These are phyloP conservation scores for Cryptomeria japonica DNA, from an alignment of 75 land plant species.

Conservation along the genomic window DNA sequence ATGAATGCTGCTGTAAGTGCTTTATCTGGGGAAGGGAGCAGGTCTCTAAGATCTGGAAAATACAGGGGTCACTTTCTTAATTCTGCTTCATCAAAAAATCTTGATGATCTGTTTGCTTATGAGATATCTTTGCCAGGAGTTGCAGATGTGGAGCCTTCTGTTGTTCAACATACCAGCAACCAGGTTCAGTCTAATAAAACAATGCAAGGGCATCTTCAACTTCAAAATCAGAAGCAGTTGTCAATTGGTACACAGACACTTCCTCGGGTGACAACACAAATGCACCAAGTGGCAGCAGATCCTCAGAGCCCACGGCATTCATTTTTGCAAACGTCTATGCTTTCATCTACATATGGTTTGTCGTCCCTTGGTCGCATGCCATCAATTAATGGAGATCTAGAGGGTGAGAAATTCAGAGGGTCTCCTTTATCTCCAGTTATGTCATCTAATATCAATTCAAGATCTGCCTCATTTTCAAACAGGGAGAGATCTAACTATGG, in stretches of 20 bases:
- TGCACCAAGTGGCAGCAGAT: constrained; percentile 1
- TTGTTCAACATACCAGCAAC: neutral
- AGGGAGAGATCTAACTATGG: constrained; percentile 26
- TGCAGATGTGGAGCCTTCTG: constrained; percentile 5
- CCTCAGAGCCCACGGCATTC: constrained; percentile 4
- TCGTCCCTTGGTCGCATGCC: constrained; percentile 14
- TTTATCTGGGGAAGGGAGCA: neutral
- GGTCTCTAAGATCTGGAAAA: neutral
- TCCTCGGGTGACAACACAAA: neutral
- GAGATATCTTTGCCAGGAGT: constrained; percentile 5
- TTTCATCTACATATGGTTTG: constrained; percentile 8
- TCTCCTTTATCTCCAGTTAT: constrained; percentile 17
- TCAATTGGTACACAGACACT: constrained; percentile 7
- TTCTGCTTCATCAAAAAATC: constrained; percentile 4
- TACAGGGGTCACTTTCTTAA: neutral
- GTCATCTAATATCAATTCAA: constrained; percentile 19
- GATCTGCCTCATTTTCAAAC: constrained; percentile 31
- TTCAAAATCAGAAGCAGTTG: constrained; percentile 13
- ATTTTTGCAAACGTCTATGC: neutral
- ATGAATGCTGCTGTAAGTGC: constrained; percentile 9
- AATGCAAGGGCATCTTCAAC: constrained; percentile 15
- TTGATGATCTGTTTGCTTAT: constrained; percentile 20
- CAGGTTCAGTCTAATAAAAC: constrained; percentile 7
- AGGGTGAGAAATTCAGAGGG: constrained; percentile 8
- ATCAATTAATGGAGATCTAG: constrained; percentile 6